Base-by-base conservation (phyloP, 441 rosid species). In the Breynia disticha region DNA sequence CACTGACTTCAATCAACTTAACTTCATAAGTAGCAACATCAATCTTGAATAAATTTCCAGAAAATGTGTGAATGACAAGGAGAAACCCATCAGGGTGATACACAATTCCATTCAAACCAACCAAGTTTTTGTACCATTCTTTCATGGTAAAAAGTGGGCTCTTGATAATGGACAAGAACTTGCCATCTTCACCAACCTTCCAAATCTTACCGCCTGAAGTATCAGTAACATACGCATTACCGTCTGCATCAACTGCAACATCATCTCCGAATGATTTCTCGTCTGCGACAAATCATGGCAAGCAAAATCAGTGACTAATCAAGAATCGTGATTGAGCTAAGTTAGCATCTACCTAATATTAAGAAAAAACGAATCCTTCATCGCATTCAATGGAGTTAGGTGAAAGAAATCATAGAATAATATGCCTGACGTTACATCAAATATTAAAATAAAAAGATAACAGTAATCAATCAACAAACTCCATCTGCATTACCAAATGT, bases 71-170 rank as follows among this genome's bases (percentile, higher is more conserved):
- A 38, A 90, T 64, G n/a, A 68, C 95, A 41, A 87, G 61, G 63
- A 87, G 68, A 75, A 73, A 87, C 0, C 90, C 96, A 11, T 83
- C 80, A 0, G 96, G 96, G 60, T 90, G 96, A 73, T 80, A 87
- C 35, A 83, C 82, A 5, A 90, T 84, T 42, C 97, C 97, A 24
- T 85, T 90, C 32, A 90, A 73, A 28, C 71, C 83, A 2, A 81
- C 45, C 17, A 90, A 46, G 75, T 67, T 76, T 52, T 69, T 78
- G 76, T 79, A 86, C 94, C 97, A 90, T 43, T 81, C 67, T 62
- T 76, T 78, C 1, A 75, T 51, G 2, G 67, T 59, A 67, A 90
- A 90, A 60, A 80, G 83, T 10, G 90, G 79, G 71, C 67, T 69
- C 52, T 44, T 66, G 50, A 87, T 78, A 54, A 64, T 67, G 8